Evolutionary conservation across 2,329 filamentous ascomycete species (phyloP), one percentile per base, ranked within the genome.

Genomic region (Elsinoe arachidis): DNA sequence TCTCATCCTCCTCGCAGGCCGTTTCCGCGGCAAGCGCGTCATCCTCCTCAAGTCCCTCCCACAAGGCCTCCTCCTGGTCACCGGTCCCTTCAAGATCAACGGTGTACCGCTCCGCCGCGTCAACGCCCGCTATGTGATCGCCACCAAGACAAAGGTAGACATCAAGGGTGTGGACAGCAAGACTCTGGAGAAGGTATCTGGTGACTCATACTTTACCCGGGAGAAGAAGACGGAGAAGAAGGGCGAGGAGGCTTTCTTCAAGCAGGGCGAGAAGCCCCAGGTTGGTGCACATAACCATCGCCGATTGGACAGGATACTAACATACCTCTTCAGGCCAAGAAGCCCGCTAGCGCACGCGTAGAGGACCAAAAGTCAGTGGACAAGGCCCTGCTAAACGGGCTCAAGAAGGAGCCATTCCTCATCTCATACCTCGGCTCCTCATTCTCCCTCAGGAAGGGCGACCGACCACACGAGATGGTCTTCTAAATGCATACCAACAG

Each of bases 71-170:
- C 90, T 99, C 77, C 90, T 99, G 76, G 90, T 99, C 72, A 99
- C 93, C 74, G 93, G 93, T 72, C 93, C 93, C 75, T 99, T 97
- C 88, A 99, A 97, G 87, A 87, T 99, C 81, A 99, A 99, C 82
- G 93, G 93, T 78, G 93, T 99, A 67, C 93, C 93, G 69, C 87
- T 99, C 73, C 87, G 93, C 80, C 85, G 81, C 77, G 88, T 95
- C 75, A 95, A 95, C 81, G 82, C 89, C 75, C 86, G 88, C 78
- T 95, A 93, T 79, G 89, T 95, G 74, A 95, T 95, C 75, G 89
- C 88, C 73, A 95, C 89, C 72, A 90, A 86, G 70, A 85, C 86
- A 74, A 88, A 86, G 78, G 82, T 95, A 72, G 86, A 92, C 75
- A 77, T 99, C 72, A 80, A 81, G 66, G 89, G 90, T 72, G 79